Evolutionary conservation across 2,329 filamentous ascomycete species (phyloP).

Genomic region (Dothistroma pini): DNA sequence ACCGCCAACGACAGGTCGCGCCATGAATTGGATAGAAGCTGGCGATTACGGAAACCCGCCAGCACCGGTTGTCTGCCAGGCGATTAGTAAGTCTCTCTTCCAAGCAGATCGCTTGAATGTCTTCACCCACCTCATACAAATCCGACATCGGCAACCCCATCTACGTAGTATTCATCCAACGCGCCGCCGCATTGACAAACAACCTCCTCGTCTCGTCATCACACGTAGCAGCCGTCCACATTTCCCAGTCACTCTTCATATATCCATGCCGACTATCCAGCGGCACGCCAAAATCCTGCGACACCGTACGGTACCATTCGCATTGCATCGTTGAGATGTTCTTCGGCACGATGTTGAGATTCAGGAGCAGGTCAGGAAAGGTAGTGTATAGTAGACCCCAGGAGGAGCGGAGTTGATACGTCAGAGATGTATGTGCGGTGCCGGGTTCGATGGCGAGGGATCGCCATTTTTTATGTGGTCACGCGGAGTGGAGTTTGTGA

Average conservation of each 20-base stretch:
- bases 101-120: neutral
- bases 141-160: conserved; percentile 49
- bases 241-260: conserved; percentile 44
- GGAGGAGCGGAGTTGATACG: conserved; percentile 11
- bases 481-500: neutral
- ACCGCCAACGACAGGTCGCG: conserved; percentile 13
- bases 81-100: neutral
- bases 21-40: conserved; percentile 4
- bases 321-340: conserved; percentile 31
- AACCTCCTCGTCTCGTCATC: conserved; percentile 42
- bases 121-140: conserved; percentile 40
- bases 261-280: conserved; percentile 32
- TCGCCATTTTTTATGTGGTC: conserved; percentile 9
- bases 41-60: conserved; percentile 1
- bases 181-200: conserved; percentile 45
- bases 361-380: conserved; percentile 30
- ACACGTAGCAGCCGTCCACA: conserved; percentile 48
- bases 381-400: conserved; percentile 31
- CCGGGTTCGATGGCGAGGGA: conserved; percentile 9
- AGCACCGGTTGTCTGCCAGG: neutral
- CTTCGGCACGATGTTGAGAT: conserved; percentile 23
- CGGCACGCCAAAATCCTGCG: conserved; percentile 28
- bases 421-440: conserved; percentile 6
- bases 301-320: conserved; percentile 27
- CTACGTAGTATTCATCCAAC: conserved; percentile 48